Percentiles rank a stretch among this genome's conserved stretches.
Conservation (phyloP, 106 monocot genomes). For the Apostasia ramifera region DNA sequence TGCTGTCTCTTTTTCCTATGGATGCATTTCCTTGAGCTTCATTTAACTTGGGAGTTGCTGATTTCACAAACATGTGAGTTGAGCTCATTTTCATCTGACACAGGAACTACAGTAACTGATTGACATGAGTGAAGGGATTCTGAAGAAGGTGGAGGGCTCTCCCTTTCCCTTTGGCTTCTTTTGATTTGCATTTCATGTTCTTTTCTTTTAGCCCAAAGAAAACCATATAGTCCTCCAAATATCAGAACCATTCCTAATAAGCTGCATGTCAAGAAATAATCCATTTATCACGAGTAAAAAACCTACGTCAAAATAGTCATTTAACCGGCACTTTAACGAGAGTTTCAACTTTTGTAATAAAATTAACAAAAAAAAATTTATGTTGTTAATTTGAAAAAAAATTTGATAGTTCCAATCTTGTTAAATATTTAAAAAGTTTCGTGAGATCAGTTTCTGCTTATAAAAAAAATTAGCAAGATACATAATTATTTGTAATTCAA, state of each 20-base stretch:
- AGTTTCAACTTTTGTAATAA: background rate
- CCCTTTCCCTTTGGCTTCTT: background rate
- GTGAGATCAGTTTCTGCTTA: too few relatives aligned
- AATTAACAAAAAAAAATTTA: too few relatives aligned
- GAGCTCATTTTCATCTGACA: background rate
- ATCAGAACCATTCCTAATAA: constrained; percentile 16
- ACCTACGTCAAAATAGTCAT: background rate
- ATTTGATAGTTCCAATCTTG: too few relatives aligned
- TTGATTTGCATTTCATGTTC: background rate
- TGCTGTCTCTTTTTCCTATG: too few relatives aligned
- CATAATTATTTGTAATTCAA: too few relatives aligned
- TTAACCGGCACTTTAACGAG: background rate
- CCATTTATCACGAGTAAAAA: background rate
- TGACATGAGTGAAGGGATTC: too few relatives aligned
- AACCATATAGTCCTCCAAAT: constrained; percentile 14
- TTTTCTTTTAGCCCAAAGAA: constrained; percentile 15
- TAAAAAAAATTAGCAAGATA: too few relatives aligned
- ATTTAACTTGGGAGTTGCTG: too few relatives aligned
- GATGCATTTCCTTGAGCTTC: too few relatives aligned
- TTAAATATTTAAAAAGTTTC: too few relatives aligned
- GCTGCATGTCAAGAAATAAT: background rate
- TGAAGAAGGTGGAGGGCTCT: background rate
- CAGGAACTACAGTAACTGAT: background rate
- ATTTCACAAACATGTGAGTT: too few relatives aligned
- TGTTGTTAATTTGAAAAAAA: too few relatives aligned